These are phyloP conservation scores for Monilinia fructigena DNA, from an alignment of 2,329 filamentous ascomycete genomes.

Conservation along the genomic window DNA sequence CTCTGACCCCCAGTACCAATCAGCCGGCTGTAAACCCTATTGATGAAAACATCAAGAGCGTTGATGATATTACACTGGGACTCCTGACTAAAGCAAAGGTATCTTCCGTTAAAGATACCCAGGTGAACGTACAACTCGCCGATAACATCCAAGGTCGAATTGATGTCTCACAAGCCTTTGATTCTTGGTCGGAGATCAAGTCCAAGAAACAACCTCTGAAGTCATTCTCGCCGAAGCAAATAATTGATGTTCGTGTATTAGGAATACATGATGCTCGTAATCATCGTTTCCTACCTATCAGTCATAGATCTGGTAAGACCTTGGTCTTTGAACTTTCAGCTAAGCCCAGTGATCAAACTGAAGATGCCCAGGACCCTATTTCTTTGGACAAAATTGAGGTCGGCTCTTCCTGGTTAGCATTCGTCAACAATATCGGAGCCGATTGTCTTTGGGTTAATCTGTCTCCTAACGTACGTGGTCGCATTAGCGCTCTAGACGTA, in stretches of 20 bases:
- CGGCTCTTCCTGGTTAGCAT: slow-evolving; percentile 73
- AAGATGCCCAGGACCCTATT: slow-evolving; percentile 60
- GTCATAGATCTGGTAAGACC: slow-evolving; percentile 76
- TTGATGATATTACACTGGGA: slow-evolving; percentile 74
- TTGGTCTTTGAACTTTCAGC: slow-evolving; percentile 82
- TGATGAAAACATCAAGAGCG: slow-evolving; percentile 60
- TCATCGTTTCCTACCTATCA: slow-evolving; percentile 87
- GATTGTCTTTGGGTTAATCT: slow-evolving; percentile 88
- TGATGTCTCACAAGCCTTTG: slow-evolving; percentile 87
- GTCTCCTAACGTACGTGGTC: slow-evolving; percentile 81
- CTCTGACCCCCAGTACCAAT: slow-evolving; percentile 40
- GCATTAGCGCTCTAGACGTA: slow-evolving; percentile 78
- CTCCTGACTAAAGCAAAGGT: slow-evolving; percentile 74
- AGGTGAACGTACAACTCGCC: slow-evolving; percentile 85
- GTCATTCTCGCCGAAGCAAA: slow-evolving; percentile 68
- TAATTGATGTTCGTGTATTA: slow-evolving; percentile 72
- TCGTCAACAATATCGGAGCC: slow-evolving; percentile 83
- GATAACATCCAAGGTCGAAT: slow-evolving; percentile 91
- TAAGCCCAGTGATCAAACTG: slow-evolving; percentile 60
- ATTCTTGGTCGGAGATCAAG: slow-evolving; percentile 81
- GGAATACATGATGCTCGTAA: slow-evolving; percentile 88
- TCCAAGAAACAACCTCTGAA: slow-evolving; percentile 79
- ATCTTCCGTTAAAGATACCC: slow-evolving; percentile 82
- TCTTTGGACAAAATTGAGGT: slow-evolving; percentile 70
- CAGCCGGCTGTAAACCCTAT: slow-evolving; percentile 57